Evolutionary conservation across 1,139 yeast genomes (phyloP), one percentile per base, ranked within the genome.

Genomic region (Saccharomycopsis crataegensis): DNA sequence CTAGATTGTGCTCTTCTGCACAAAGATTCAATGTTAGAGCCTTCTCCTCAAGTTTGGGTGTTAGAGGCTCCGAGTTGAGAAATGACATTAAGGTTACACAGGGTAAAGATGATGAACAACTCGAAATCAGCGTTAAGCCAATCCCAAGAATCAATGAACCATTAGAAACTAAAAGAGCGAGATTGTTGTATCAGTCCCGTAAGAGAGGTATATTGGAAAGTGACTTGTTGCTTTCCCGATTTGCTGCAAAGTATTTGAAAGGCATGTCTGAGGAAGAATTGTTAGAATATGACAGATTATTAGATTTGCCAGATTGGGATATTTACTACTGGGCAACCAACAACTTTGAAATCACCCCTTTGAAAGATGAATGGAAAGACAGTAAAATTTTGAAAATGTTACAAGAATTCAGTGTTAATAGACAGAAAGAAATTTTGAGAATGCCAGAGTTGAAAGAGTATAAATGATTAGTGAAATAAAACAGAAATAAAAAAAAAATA

Each of bases 301-400:
- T 93, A 65, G 96, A 94, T 67, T 96, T 91, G 69, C 80, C 93
- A 14, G 99, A 93, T 68, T 94, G 99, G 99, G 99, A 93, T 67
- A 91, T 93, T 59, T 94, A 89, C 69, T 93, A 93, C 71, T 93
- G 99, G 98, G 96, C 96, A 31, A 89, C 97, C 7, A 78, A 79
- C 62, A 88, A 88, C 69, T 86, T 75, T 63, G 82, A 80, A 42
- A 80, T 84, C 31, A 86, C 91, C 52, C 96, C 96, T 14, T 74
- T 91, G 60, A 97, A 98, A 6, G 91, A 86, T 48, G 77, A 78
- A 63, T 91, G 96, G 96, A 75, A 82, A 65, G 66, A 83, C 57
- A 80, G 88, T 16, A 71, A 77, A 62, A 72, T 93, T 48, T 75
- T 93, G 74, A 67, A 68, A 56, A 67, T 77, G 71, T 72, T 93